phyloP scores from a whole-genome alignment of 148 eudicot species.

The Cornus florida region DNA sequence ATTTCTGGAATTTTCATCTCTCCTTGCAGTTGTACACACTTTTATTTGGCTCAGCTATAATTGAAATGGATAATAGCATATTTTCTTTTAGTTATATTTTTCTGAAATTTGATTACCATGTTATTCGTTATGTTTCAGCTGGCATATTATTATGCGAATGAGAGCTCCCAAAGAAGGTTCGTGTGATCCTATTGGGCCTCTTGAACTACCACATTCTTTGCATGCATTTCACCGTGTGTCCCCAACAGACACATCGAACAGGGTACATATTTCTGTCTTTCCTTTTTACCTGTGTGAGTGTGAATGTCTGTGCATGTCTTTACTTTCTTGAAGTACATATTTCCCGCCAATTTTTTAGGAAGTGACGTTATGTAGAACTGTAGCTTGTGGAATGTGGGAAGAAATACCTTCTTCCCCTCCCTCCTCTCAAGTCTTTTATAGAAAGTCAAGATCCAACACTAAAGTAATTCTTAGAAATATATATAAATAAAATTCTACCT shows the following conservation, averaged over 20 bases:
- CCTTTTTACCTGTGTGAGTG: background rate
- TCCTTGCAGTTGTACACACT: background rate
- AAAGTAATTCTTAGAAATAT: background rate
- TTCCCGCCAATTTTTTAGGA: background rate
- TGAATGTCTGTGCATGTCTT: background rate
- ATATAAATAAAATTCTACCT: background rate
- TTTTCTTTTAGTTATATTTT: background rate
- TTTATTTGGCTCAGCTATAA: background rate
- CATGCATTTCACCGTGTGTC: constrained; percentile 38
- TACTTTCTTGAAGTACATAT: background rate
- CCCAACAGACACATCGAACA: constrained; percentile 21
- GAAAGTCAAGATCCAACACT: background rate
- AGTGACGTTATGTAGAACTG: background rate
- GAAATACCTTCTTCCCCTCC: background rate
- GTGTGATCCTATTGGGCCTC: constrained; percentile 38
- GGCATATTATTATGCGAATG: constrained; percentile 48
- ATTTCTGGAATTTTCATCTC: background rate
- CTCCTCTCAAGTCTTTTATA: background rate
- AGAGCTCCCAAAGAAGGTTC: constrained; percentile 32
- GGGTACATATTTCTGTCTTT: constrained; percentile 16
- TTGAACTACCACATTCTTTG: constrained; percentile 42
- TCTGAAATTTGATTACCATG: background rate
- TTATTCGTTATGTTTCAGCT: constrained; percentile 24
- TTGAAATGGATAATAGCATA: background rate
- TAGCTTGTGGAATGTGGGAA: background rate